A percentile compares a stretch with the other conserved stretches of the same genome.
Evolutionary conservation across 2,329 filamentous ascomycete species (phyloP).

Genomic region (Alternaria triticimaculans): DNA sequence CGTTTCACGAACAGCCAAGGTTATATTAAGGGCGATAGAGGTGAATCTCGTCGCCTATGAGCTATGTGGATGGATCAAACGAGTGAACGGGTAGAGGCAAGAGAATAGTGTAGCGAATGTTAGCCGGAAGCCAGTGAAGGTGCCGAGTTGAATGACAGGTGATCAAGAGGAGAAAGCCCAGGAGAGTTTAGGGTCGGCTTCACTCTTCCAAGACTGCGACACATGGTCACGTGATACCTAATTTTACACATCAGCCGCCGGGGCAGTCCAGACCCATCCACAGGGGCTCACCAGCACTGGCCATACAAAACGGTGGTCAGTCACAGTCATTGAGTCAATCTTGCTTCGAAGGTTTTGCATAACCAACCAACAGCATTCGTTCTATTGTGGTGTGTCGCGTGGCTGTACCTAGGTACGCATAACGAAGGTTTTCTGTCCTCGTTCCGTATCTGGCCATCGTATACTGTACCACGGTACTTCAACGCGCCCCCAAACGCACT

Average conservation of each 20-base stretch:
- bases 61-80: slow-evolving; percentile 8
- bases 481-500: neutral
- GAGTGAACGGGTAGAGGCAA: neutral
- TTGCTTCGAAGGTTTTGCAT: neutral
- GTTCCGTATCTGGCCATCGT: neutral
- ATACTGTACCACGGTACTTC: neutral
- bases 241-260: too few relatives aligned
- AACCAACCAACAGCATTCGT: neutral
- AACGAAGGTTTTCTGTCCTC: neutral
- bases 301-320: neutral
- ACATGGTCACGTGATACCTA: neutral
- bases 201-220: too few relatives aligned
- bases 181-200: too few relatives aligned
- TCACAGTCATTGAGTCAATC: neutral
- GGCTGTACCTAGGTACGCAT: too few relatives aligned
- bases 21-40: slow-evolving; percentile 24
- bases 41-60: slow-evolving; percentile 8
- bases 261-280: neutral
- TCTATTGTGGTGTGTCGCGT: too few relatives aligned
- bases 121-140: slow-evolving; percentile 2
- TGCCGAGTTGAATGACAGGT: neutral
- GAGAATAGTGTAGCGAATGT: slow-evolving; percentile 10
- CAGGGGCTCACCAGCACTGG: neutral
- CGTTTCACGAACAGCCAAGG: slow-evolving; percentile 21
- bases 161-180: neutral